Evolutionary conservation across 805 yeast species (phyloP), one percentile per base, ranked within the genome.

Genomic region (Dipodascus albidus): DNA sequence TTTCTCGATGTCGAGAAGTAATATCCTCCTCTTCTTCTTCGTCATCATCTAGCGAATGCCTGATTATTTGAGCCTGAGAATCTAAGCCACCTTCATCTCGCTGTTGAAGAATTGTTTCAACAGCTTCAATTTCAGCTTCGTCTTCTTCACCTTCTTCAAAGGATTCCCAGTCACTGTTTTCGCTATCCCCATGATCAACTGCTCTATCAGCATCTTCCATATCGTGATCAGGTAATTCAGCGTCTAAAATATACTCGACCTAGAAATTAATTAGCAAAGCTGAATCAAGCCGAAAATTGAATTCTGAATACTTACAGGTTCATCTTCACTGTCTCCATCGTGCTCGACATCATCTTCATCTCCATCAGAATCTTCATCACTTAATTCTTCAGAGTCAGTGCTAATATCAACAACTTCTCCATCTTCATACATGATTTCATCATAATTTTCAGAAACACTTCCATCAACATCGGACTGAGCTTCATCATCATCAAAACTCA

Each of bases 311-410:
- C 53, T 47, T 31, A 59, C 48, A 22, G 57, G 49, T 35, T 51
- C 49, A 49, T 53, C 41, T 54, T 59, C 50, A 17, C 55, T 27
- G 15, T 53, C 55, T 17, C 42, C 48, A 21, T 52, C 54, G 19
- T 58, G 55, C 1, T 60, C 63, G n/a, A 59, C 70, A 19, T 61
- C 70, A 2, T 63, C 69, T 27, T 38, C 55, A 11, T 53, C 62
- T 22, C 49, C 52, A 27, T 49, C 49, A 2, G 47, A 55, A 11
- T 57, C 59, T 31, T 55, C 57, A 17, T 53, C 59, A 9, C 53
- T 50, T 35, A 53, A 54, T 42, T 58, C 61, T 21, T 52, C 50
- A n/a, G 44, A 49, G 38, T 51, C 35, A 23, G 41, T 20, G n/a
- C 47, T 31, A 11, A 19, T 11, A 15, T 48, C 48, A 17, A 53